Evolutionary conservation across 2,329 filamentous ascomycete genomes (phyloP).

Genomic region (Capronia americana): DNA sequence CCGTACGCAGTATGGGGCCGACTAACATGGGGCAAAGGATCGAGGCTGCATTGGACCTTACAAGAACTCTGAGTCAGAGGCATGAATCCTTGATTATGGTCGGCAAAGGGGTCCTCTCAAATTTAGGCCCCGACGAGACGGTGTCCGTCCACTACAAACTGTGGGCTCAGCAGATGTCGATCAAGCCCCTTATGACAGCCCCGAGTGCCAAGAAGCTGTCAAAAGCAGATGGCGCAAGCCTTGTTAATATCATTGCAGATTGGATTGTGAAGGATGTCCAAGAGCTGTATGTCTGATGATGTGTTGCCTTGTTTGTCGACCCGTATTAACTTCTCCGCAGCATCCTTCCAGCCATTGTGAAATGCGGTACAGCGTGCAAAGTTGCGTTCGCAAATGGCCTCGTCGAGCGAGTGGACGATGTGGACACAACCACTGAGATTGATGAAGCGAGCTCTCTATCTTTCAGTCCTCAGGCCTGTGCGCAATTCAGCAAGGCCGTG

Average conservation of each 20-base stretch:
- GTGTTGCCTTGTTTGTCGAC: neutral
- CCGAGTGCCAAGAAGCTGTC: neutral
- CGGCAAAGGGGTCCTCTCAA: neutral
- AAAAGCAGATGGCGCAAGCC: slow-evolving; percentile 17
- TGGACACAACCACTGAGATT: neutral
- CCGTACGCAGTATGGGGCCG: neutral
- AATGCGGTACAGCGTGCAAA: slow-evolving; percentile 11
- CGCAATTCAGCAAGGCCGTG: neutral
- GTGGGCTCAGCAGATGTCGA: slow-evolving; percentile 4
- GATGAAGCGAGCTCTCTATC: neutral
- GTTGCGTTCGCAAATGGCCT: slow-evolving; percentile 22
- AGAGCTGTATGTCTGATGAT: slow-evolving; percentile 14
- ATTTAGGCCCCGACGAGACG: neutral
- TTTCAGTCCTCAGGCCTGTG: neutral
- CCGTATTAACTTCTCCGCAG: neutral
- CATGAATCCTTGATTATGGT: slow-evolving; percentile 7
- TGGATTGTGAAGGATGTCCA: slow-evolving; percentile 7
- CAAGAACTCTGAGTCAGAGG: slow-evolving; percentile 1
- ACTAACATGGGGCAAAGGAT: neutral
- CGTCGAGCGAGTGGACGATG: neutral
- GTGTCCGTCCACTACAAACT: neutral
- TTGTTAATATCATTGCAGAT: slow-evolving; percentile 15
- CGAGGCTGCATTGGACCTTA: slow-evolving; percentile 1
- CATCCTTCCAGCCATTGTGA: slow-evolving; percentile 12
- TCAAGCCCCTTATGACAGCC: neutral